Evolutionary conservation across 1,139 yeast species (phyloP).

Genomic region (Geotrichum fermentans): DNA sequence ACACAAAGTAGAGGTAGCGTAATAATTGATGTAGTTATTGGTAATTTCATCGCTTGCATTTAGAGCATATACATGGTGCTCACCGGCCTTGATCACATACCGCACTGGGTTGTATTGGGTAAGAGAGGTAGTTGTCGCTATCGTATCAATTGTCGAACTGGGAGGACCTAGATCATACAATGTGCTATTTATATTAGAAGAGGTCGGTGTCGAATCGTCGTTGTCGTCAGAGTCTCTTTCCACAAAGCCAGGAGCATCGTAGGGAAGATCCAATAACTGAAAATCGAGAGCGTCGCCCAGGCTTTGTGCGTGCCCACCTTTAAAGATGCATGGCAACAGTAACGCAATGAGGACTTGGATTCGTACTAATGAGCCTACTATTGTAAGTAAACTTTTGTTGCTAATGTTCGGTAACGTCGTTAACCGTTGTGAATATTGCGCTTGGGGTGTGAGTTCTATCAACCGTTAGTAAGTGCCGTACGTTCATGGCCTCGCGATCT

Average conservation of each 20-base stretch:
- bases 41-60: conserved; percentile 9
- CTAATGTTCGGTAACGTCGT: too few species aligned
- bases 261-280: background rate
- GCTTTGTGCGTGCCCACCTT: too few species aligned
- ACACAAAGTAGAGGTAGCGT: conserved; percentile 17
- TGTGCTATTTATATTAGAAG: background rate
- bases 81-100: conserved; percentile 31
- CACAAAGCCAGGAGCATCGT: background rate
- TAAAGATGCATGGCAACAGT: too few species aligned
- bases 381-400: too few species aligned
- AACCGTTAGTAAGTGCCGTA: too few species aligned
- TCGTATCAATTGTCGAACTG: conserved; percentile 2
- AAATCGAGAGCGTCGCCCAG: too few species aligned
- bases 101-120: conserved; percentile 25
- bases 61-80: conserved; percentile 29
- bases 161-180: conserved; percentile 11
- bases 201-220: background rate
- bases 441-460: too few species aligned
- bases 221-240: background rate
- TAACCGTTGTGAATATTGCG: too few species aligned
- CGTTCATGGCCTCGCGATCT: too few species aligned
- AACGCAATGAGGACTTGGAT: too few species aligned
- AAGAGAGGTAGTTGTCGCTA: conserved; percentile 24
- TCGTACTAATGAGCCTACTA: too few species aligned
- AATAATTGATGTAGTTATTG: conserved; percentile 19